Evolutionary conservation across 2,329 filamentous ascomycete species (phyloP).

Genomic region (Zelopaecilomyces penicillatus): DNA sequence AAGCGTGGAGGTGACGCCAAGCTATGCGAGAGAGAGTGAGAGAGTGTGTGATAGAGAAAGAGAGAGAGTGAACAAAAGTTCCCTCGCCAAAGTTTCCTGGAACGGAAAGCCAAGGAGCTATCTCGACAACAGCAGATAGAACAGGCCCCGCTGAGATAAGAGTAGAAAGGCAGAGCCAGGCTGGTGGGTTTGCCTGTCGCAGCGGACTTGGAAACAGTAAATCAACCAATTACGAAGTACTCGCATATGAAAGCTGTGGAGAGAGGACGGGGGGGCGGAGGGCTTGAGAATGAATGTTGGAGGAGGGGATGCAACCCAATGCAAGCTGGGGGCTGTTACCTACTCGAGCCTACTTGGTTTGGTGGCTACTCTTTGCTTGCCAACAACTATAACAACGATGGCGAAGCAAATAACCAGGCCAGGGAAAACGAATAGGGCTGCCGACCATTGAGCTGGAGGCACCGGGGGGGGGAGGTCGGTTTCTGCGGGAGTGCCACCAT

Average conservation of each 20-base stretch:
- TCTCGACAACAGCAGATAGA: constrained; percentile 10
- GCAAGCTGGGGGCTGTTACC: constrained; percentile 10
- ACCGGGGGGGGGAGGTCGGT: constrained; percentile 16
- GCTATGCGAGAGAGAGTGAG: constrained; percentile 23
- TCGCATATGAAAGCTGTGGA: constrained; percentile 7
- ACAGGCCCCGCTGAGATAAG: constrained; percentile 11
- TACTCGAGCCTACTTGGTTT: too few species aligned
- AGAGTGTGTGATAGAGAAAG: constrained; percentile 18
- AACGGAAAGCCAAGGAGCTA: constrained; percentile 27
- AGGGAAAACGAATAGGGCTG: constrained; percentile 10
- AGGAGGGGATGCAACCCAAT: constrained; percentile 16
- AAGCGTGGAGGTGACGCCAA: constrained; percentile 19
- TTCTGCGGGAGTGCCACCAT: constrained; percentile 26
- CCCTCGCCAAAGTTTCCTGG: constrained; percentile 28
- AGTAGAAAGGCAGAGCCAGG: background rate
- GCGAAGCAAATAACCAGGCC: constrained; percentile 10
- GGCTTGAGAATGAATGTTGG: constrained; percentile 7
- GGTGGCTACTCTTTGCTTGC: too few species aligned
- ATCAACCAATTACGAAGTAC: background rate
- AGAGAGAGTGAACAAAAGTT: constrained; percentile 32
- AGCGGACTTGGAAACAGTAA: constrained; percentile 1
- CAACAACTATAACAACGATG: constrained; percentile 12
- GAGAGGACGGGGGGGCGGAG: constrained; percentile 9
- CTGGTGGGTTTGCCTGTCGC: background rate
- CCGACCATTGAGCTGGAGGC: constrained; percentile 19